These are phyloP conservation scores for Thermothelomyces thermophilus DNA, from an alignment of 2,329 filamentous ascomycete genomes.

Conservation along the genomic window DNA sequence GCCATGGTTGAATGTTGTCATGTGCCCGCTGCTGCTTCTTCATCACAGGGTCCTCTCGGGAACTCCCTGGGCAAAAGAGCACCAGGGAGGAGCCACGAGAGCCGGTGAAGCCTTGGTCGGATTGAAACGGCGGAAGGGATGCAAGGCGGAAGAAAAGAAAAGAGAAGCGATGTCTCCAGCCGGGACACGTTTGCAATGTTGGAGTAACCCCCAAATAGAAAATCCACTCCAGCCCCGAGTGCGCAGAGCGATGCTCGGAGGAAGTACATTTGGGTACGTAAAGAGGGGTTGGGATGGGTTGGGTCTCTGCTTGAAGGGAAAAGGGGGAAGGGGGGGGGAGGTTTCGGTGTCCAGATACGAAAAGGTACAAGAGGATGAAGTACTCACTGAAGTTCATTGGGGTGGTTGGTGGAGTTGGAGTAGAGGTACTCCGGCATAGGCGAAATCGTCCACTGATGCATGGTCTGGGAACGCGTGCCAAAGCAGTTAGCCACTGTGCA, in stretches of 20 bases:
- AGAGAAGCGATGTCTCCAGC: not conserved
- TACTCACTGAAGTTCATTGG: conserved; percentile 54
- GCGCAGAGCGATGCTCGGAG: conserved; percentile 21
- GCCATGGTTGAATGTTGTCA: conserved; percentile 27
- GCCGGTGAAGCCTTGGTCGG: not conserved
- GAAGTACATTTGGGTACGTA: conserved; percentile 27
- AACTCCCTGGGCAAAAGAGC: conserved; percentile 22
- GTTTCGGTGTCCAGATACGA: conserved; percentile 23
- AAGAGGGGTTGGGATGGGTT: conserved; percentile 15
- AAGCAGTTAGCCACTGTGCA: conserved; percentile 6
- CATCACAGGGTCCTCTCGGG: conserved; percentile 17
- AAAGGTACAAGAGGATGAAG: conserved; percentile 29
- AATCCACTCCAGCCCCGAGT: conserved; percentile 20
- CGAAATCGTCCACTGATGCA: conserved; percentile 56
- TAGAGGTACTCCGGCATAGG: conserved; percentile 50
- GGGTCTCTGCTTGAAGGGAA: too few relatives aligned
- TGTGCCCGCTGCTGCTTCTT: conserved; percentile 26
- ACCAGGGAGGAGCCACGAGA: conserved; percentile 23
- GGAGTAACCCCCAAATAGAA: conserved; percentile 18
- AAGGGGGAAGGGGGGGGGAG: conserved; percentile 1
- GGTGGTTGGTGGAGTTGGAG: conserved; percentile 42
- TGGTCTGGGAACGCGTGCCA: conserved; percentile 25
- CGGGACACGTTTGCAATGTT: conserved; percentile 7
- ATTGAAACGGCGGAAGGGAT: not conserved
- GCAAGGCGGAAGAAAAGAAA: conserved; percentile 5